These are phyloP conservation scores for Xylariaceae sp. DNA, from an alignment of 2,329 filamentous ascomycete species.

Conservation along the genomic window DNA sequence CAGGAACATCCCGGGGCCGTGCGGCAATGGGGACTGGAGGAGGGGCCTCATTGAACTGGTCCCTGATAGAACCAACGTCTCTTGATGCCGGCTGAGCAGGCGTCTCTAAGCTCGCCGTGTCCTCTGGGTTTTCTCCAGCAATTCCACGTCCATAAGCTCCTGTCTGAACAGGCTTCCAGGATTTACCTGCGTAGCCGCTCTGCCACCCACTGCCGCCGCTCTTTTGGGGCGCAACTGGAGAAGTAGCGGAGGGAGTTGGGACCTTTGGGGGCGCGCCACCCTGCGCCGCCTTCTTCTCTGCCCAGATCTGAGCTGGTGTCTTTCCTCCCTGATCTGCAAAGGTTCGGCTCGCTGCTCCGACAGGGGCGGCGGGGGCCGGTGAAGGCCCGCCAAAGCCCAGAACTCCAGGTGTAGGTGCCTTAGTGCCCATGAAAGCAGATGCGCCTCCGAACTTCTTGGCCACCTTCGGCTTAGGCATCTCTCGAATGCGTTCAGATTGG, in stretches of 20 bases:
- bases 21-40: slow-evolving; percentile 53
- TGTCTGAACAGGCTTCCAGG: slow-evolving; percentile 80
- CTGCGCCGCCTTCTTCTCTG: slow-evolving; percentile 89
- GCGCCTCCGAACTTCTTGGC: slow-evolving; percentile 79
- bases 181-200: slow-evolving; percentile 86
- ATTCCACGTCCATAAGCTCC: slow-evolving; percentile 64
- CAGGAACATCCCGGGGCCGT: slow-evolving; percentile 16
- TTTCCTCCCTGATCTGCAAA: slow-evolving; percentile 95
- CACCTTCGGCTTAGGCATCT: slow-evolving; percentile 90
- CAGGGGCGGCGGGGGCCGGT: slow-evolving; percentile 54
- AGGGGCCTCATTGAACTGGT: slow-evolving; percentile 75
- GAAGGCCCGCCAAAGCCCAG: slow-evolving; percentile 61
- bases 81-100: slow-evolving; percentile 54
- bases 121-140: slow-evolving; percentile 61
- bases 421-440: slow-evolving; percentile 77
- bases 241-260: slow-evolving; percentile 40
- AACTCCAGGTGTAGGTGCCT: slow-evolving; percentile 73
- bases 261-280: slow-evolving; percentile 50
- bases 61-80: slow-evolving; percentile 69
- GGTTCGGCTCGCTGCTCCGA: slow-evolving; percentile 81
- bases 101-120: slow-evolving; percentile 41
- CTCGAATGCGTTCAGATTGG: slow-evolving; percentile 75
- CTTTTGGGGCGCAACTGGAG: slow-evolving; percentile 61
- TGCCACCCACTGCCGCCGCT: slow-evolving; percentile 70
- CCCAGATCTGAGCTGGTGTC: slow-evolving; percentile 95